A percentile compares a stretch with the other conserved stretches of the same genome.
These are phyloP conservation scores for Pisolithus thermaeus DNA, from an alignment of 1,284 basidiomycete species.

Conservation along the genomic window DNA sequence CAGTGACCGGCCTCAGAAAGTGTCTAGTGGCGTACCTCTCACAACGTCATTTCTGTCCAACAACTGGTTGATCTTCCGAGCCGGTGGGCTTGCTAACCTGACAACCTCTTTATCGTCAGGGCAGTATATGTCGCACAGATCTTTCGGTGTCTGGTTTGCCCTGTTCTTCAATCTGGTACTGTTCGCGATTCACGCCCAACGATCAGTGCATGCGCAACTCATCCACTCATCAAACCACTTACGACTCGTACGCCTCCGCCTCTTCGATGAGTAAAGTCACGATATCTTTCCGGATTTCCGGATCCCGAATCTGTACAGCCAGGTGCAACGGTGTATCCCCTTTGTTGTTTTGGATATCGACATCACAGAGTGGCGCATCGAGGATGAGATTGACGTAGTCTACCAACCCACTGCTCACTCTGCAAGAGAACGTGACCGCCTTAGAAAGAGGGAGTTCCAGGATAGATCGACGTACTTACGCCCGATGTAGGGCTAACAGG, in stretches of 20 bases:
- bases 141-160: slow-evolving; percentile 22
- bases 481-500: slow-evolving; percentile 25
- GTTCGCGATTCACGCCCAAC: not conserved
- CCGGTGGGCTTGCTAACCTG: slow-evolving; percentile 18
- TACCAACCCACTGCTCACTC: slow-evolving; percentile 14
- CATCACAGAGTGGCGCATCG: slow-evolving; percentile 26
- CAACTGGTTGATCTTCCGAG: slow-evolving; percentile 12
- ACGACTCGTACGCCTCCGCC: slow-evolving; percentile 24
- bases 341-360: slow-evolving; percentile 21
- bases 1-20: not conserved
- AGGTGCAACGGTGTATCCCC: slow-evolving; percentile 27
- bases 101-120: slow-evolving; percentile 15
- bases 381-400: slow-evolving; percentile 21
- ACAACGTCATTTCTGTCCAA: slow-evolving; percentile 19
- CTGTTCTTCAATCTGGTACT: slow-evolving; percentile 24
- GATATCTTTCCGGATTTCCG: slow-evolving; percentile 13
- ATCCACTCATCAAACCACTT: not conserved
- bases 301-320: slow-evolving; percentile 19
- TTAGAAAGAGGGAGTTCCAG: not conserved
- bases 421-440: not conserved
- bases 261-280: slow-evolving; percentile 19
- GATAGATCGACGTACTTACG: slow-evolving; percentile 18
- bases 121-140: slow-evolving; percentile 19
- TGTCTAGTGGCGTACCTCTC: slow-evolving; percentile 13
- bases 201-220: not conserved